Base-by-base conservation (phyloP, 108 stramenopile species). In the Cyclotella cryptica region DNA sequence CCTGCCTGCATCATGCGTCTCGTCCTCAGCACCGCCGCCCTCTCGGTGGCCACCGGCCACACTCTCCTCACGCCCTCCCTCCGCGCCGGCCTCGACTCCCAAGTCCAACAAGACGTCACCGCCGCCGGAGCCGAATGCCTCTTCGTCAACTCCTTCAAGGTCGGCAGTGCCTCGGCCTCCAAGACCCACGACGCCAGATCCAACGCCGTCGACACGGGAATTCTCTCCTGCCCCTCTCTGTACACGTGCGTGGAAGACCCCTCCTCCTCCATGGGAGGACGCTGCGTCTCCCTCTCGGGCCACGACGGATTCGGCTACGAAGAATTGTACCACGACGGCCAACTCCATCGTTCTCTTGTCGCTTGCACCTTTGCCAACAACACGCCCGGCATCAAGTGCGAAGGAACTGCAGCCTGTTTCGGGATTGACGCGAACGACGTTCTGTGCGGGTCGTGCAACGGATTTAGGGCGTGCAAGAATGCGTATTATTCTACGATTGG, bases 181-280 rank as follows among this genome's bases (percentile, higher is more conserved):
- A 35, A 35, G 35, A 35, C 4, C 35, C 6, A 35, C 6, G 35
- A 35, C 35, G 6, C 2, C 35, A 6, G 35, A 35, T 35, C 35
- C 35, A 49, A 49, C 47, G 2, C 1, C 1, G 57, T 21, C 19
- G 57, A 58, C 22, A 28, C 27, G 24, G 57, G 57, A 3, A 24
- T 58, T 4, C 24, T 58, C 10, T 13, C 12, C 13, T 58, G 57
- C 9, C 57, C 26, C 27, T 27, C 24, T 58, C 10, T 3, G 17
- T 27, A 58, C 13, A 58, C 24, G 3, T 65, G 64, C 64, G 64
- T 65, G 10, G 64, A 65, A 46, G 64, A 65, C 24, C 1, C 43
- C 10, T 45, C 64, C 9, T 46, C 44, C 21, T 46, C 44, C 19
- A 26, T 45, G 26, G 64, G 64, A 12, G 64, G 64, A 22, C 64